These are phyloP conservation scores for Blastomyces gilchristii DNA, from an alignment of 2,329 filamentous ascomycete species.

Conservation along the genomic window DNA sequence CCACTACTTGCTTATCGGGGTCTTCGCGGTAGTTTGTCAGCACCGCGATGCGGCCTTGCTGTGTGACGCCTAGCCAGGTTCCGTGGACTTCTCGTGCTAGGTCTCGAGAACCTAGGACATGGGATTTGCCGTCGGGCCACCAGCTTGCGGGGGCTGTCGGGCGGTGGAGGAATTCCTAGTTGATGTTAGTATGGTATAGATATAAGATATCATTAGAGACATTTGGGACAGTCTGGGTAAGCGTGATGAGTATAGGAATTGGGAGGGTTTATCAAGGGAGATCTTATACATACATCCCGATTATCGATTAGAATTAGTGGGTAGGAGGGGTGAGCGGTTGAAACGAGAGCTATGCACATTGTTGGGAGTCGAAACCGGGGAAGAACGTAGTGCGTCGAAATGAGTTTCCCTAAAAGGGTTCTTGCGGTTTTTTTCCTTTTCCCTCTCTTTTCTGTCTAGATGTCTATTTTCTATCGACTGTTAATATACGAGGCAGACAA, in stretches of 20 bases:
- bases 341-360: slow-evolving; percentile 71
- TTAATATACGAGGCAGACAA: not conserved
- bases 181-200: slow-evolving; percentile 6
- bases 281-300: slow-evolving; percentile 48
- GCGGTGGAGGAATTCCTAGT: slow-evolving; percentile 51
- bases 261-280: not conserved
- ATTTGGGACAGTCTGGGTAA: slow-evolving; percentile 6
- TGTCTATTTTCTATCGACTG: not conserved
- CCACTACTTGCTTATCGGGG: slow-evolving; percentile 37
- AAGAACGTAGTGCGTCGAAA: not conserved
- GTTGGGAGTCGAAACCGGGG: not conserved
- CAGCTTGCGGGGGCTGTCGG: slow-evolving; percentile 50
- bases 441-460: not conserved
- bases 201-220: not conserved
- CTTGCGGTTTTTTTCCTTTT: not conserved
- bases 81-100: slow-evolving; percentile 50
- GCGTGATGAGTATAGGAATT: not conserved
- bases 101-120: slow-evolving; percentile 53
- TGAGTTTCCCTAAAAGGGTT: not conserved
- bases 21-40: slow-evolving; percentile 55
- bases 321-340: slow-evolving; percentile 65
- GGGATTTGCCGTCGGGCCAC: slow-evolving; percentile 47
- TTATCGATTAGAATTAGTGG: slow-evolving; percentile 67
- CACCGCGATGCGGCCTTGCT: slow-evolving; percentile 50
- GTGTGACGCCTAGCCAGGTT: slow-evolving; percentile 55